Conservation (phyloP, 257 asterid species). For the Cynanchum wilfordii region DNA sequence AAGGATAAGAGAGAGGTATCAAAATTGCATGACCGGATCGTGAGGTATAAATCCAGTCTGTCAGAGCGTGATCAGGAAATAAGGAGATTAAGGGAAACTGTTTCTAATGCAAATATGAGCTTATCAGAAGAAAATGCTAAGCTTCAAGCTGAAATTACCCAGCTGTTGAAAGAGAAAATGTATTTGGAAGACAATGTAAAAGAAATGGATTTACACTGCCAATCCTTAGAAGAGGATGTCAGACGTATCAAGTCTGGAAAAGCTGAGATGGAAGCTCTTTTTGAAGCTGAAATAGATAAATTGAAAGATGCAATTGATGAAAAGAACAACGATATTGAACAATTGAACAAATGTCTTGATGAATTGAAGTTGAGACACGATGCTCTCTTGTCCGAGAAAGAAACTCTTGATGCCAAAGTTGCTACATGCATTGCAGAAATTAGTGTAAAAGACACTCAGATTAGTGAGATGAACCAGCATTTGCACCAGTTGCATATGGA, state of each 20-base stretch:
- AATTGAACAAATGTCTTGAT: constrained; percentile 32
- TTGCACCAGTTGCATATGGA: constrained; percentile 56
- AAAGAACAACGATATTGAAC: constrained; percentile 38
- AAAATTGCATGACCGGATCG: constrained; percentile 63
- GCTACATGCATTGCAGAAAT: constrained; percentile 28
- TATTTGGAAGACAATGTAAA: constrained; percentile 62
- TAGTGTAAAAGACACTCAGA: constrained; percentile 38
- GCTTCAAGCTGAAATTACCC: constrained; percentile 54
- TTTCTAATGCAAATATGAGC: constrained; percentile 73
- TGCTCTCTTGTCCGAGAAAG: constrained; percentile 29
- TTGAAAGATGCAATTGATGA: constrained; percentile 39
- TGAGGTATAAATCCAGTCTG: constrained; percentile 60
- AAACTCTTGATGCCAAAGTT: constrained; percentile 32
- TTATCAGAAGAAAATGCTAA: constrained; percentile 68
- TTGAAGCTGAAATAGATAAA: constrained; percentile 43
- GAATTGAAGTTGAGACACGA: constrained; percentile 30
- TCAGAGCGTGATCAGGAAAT: constrained; percentile 86
- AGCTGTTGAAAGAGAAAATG: constrained; percentile 44
- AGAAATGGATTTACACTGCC: constrained; percentile 68
- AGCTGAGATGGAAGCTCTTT: constrained; percentile 39
- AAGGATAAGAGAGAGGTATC: constrained; percentile 61
- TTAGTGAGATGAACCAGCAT: constrained; percentile 44
- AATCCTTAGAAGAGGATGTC: constrained; percentile 62
- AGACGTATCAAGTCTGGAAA: constrained; percentile 53
- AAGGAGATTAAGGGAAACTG: constrained; percentile 58